phyloP scores from a whole-genome alignment of 106 monocot species.

The Allium cepa region DNA sequence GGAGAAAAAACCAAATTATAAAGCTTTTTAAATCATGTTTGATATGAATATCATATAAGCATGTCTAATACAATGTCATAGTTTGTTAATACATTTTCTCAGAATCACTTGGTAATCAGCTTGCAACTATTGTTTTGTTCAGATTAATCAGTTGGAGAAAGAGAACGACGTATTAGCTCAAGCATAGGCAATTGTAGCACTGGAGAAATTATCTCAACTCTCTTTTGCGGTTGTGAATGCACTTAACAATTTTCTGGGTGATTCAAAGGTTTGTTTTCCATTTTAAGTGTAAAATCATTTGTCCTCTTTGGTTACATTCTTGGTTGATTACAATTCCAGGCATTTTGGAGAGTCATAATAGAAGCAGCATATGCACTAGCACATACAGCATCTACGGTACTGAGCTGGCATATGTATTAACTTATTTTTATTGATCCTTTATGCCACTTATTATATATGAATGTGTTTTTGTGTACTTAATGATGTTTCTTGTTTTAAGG shows the following conservation, averaged over 20 bases:
- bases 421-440: neutral
- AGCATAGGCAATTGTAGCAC: slow-evolving; percentile 67
- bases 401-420: neutral
- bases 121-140: neutral
- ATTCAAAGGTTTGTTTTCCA: slow-evolving; percentile 63
- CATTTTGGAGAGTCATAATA: slow-evolving; percentile 95
- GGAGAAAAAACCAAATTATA: too few species aligned
- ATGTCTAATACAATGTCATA: too few species aligned
- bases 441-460: neutral
- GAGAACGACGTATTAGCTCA: slow-evolving; percentile 98
- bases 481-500: slow-evolving; percentile 23
- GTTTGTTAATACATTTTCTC: too few species aligned
- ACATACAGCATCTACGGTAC: slow-evolving; percentile 78
- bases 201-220: slow-evolving; percentile 63
- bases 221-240: slow-evolving; percentile 78
- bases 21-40: too few species aligned
- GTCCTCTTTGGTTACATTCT: neutral
- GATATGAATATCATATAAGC: too few species aligned
- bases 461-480: neutral
- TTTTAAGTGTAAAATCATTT: neutral
- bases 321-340: slow-evolving; percentile 28
- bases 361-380: slow-evolving; percentile 98
- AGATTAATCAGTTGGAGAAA: slow-evolving; percentile 98
- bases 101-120: too few species aligned
- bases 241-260: slow-evolving; percentile 71